A percentile compares a stretch with the other conserved stretches of the same genome.
Evolutionary conservation across 177 flowering plant genomes (phyloP).

Genomic region (Vitis hybrid): DNA sequence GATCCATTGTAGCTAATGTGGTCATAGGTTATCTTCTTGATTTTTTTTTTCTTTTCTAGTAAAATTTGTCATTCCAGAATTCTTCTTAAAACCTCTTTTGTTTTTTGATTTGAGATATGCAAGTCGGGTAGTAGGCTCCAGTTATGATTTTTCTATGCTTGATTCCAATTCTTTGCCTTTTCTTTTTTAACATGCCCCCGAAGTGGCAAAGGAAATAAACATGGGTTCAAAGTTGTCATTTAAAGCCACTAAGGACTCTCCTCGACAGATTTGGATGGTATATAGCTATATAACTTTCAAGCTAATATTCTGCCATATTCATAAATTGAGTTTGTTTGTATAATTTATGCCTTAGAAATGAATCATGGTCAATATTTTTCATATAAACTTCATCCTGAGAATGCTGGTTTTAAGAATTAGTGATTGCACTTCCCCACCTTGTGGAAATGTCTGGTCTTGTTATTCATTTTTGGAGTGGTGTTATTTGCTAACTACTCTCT

Average conservation of each 20-base stretch:
- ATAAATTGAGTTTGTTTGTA: not conserved
- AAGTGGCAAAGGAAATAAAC: slow-evolving; percentile 62
- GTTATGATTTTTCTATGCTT: slow-evolving; percentile 73
- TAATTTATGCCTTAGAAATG: no score
- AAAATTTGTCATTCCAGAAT: not conserved
- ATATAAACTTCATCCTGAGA: no score
- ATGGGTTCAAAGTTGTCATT: slow-evolving; percentile 46
- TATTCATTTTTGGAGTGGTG: no score
- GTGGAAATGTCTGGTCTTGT: no score
- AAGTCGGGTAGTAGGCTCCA: slow-evolving; percentile 51
- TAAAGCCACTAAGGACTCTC: slow-evolving; percentile 35
- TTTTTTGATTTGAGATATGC: slow-evolving; percentile 43
- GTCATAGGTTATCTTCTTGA: no score
- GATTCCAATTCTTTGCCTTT: slow-evolving; percentile 85
- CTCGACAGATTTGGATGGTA: slow-evolving; percentile 66
- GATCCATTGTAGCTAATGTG: no score
- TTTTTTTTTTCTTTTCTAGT: not conserved
- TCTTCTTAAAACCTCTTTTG: slow-evolving; percentile 8
- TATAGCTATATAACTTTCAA: not conserved
- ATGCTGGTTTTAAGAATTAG: no score
- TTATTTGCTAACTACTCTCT: no score
- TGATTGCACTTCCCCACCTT: no score
- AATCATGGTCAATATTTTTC: no score
- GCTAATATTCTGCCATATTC: not conserved
- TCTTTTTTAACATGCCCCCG: slow-evolving; percentile 80